phyloP scores from a whole-genome alignment of 192 early-diverging fungal species.

The Coemansia asiatica region DNA sequence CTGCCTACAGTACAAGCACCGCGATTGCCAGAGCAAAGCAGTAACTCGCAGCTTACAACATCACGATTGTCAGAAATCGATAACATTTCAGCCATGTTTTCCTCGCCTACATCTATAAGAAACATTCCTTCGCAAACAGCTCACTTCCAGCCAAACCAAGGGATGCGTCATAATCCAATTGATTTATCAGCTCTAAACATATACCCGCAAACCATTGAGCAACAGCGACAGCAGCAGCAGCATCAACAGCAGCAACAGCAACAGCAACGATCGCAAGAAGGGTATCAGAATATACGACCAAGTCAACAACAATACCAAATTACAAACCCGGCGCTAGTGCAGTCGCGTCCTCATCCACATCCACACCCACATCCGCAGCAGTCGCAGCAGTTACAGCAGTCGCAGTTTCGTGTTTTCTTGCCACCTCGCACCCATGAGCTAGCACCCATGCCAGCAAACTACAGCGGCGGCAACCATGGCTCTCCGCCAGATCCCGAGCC shows the following conservation, averaged over 20 bases:
- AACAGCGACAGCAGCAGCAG: too few relatives aligned
- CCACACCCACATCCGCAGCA: neutral
- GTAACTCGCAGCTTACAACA: neutral
- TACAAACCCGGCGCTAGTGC: neutral
- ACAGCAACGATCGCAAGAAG: neutral
- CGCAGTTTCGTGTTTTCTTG: neutral
- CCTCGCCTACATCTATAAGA: neutral
- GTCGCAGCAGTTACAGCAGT: constrained; percentile 9
- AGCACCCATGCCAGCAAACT: neutral
- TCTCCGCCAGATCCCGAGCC: constrained; percentile 1
- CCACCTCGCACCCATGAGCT: neutral
- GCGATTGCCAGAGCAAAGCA: neutral
- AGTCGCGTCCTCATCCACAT: neutral
- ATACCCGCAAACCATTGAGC: neutral
- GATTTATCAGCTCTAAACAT: neutral
- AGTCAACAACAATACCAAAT: neutral
- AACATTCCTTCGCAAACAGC: neutral
- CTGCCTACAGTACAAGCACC: neutral
- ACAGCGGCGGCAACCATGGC: neutral
- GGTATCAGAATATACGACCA: neutral
- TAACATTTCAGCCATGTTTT: constrained; percentile 5
- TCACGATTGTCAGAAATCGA: neutral
- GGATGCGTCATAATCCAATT: neutral
- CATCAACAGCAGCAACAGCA: constrained; percentile 2
- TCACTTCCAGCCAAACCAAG: neutral